Evolutionary conservation across 768 basidiomycete species (phyloP), one percentile per base, ranked within the genome.

Genomic region (Boletellus ananas): DNA sequence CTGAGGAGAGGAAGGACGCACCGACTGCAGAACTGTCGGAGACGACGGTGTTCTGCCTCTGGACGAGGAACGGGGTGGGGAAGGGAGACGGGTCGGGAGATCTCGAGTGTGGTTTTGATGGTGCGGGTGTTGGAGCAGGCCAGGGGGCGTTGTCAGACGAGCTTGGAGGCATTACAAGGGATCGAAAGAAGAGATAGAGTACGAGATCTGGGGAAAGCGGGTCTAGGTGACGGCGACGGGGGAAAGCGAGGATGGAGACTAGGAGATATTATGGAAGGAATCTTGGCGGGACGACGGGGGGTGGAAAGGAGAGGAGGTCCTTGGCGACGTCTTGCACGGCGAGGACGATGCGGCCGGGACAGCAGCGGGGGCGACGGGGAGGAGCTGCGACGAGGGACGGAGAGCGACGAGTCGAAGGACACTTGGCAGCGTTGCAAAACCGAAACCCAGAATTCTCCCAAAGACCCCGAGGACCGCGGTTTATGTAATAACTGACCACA

Each of bases 81-180:
- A 40, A 34, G 7, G 65, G 53, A 5, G 18, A 63, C 66, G 57
- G 47, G 69, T 68, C 61, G 44, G 77, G 70, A 54, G 58, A 36
- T 17, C 41, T 39, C 55, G 63, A 37, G 41, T 51, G 40, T 27
- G 61, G 48, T 53, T 61, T 52, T 52, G 69, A 61, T n/a, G 68
- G 63, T 12, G 58, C 29, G 13, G 69, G 48, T 0, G 79, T 81
- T 62, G 63, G 69, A 11, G 51, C 53, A 33, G 80, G 81, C 78
- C 77, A 78, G 44, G 70, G 76, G 40, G 56, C 61, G 49, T 68
- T 60, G 58, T 67, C 52, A 18, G 61, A 62, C 14, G 67, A 59
- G 51, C 64, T 61, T 39, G 67, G 52, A 38, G 68, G 43, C 77
- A 80, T 80, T 59, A 58, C 38, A 43, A 43, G 21, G 52, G 56